phyloP scores from a whole-genome alignment of 2,329 filamentous ascomycete species.

The Pseudocercospora fuligena region DNA sequence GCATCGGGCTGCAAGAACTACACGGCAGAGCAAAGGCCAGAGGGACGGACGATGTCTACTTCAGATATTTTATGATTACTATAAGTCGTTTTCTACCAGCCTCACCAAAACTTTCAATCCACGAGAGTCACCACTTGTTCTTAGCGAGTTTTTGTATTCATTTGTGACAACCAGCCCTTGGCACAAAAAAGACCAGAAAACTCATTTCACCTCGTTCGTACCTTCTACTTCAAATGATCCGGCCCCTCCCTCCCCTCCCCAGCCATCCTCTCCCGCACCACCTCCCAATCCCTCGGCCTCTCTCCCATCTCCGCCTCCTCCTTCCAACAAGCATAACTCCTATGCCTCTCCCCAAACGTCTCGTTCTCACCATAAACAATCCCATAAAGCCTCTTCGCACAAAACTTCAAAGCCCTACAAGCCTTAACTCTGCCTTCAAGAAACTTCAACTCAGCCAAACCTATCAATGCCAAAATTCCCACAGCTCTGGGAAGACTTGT shows the following conservation, averaged over 20 bases:
- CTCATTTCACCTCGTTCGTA: no score
- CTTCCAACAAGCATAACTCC: constrained; percentile 4
- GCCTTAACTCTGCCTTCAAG: neutral
- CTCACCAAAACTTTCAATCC: no score
- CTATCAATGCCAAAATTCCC: constrained; percentile 3
- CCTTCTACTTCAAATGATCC: neutral
- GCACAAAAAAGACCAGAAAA: no score
- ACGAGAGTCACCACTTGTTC: no score
- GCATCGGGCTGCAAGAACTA: no score
- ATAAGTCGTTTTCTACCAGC: no score
- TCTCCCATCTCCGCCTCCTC: neutral
- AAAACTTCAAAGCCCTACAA: constrained; percentile 1
- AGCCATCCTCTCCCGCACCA: neutral
- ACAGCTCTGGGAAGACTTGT: neutral
- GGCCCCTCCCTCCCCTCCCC: neutral
- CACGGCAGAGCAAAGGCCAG: no score
- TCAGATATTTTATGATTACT: no score
- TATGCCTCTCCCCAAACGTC: constrained; percentile 1
- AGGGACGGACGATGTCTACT: no score
- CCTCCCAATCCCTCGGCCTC: neutral
- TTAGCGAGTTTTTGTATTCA: no score
- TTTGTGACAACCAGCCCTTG: no score
- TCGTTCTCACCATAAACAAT: constrained; percentile 6
- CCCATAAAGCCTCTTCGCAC: constrained; percentile 5
- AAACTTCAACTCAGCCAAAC: neutral